Evolutionary conservation across 352 stramenopile species (phyloP), one percentile per base, ranked within the genome.

Genomic region (Stramenopiles sp.): DNA sequence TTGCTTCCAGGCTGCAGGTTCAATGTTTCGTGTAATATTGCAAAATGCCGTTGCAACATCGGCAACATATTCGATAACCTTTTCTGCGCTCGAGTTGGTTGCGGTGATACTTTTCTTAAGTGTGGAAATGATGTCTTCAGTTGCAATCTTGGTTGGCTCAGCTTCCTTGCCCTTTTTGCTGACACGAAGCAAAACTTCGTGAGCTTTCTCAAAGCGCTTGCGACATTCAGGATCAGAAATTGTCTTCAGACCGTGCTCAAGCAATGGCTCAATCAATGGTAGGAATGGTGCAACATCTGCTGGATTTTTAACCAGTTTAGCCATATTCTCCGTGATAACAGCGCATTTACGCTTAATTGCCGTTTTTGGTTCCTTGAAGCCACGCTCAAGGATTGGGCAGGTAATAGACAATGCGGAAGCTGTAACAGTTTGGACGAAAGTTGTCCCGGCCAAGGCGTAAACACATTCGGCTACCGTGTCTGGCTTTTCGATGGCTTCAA

Each of bases 241-340:
- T 75, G 90, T 95, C 76, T 95, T 89, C 67, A 97, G 96, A 82
- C 98, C 96, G 85, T 95, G 97, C 87, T 97, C 91, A 44, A 99
- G 90, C 76, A 93, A 95, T 81, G 95, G 95, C 67, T 98, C 89
- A 7, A 99, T 90, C 84, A 98, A 94, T 30, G 95, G 95, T 86
- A 98, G 93, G 88, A 99, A 99, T 32, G 96, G 90, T 87, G 95
- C 93, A 7, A 94, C 95, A 86, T 98, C 94, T 84, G 95, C 86
- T 0, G 95, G 93, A 86, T 98, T 94, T 86, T 99, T 95, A 83
- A 98, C 97, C 67, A 99, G 90, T 91, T 98, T 98, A 87, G 91
- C 97, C 94, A 99, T 98, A 89, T 98, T 99, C 90, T 98, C 94
- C 86, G 98, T 98, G 84, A 99, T 98, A 83, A 99, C 95, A 83